A percentile compares a stretch with the other conserved stretches of the same genome.
Conservation (phyloP, 768 basidiomycete species). For the Termitomyces sp. region DNA sequence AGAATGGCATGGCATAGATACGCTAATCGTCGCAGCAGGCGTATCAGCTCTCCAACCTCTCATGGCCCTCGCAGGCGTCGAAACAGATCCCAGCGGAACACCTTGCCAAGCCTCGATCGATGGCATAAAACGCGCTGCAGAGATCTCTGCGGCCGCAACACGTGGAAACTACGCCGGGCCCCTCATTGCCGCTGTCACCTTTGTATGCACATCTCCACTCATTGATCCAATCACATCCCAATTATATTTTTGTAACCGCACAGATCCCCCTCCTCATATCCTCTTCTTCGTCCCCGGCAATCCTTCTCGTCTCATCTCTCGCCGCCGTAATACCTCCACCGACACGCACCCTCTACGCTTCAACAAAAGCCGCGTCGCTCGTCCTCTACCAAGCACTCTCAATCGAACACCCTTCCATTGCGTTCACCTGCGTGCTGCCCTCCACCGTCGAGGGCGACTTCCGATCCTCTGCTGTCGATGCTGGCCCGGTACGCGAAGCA, state of each 20-base stretch:
- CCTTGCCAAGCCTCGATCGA: conserved; percentile 37
- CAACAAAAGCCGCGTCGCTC: conserved; percentile 78
- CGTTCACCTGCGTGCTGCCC: conserved; percentile 59
- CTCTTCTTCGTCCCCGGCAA: conserved; percentile 61
- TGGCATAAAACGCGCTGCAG: conserved; percentile 54
- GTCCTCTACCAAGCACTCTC: conserved; percentile 73
- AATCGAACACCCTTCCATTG: conserved; percentile 70
- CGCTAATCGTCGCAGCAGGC: conserved; percentile 75
- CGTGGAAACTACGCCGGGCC: conserved; percentile 68
- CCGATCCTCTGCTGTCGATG: conserved; percentile 74
- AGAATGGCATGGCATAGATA: conserved; percentile 86
- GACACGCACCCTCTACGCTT: conserved; percentile 76
- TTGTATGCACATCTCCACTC: conserved; percentile 39
- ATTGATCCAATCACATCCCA: background rate
- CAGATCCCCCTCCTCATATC: conserved; percentile 73
- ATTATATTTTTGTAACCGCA: background rate
- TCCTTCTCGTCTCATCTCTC: conserved; percentile 74
- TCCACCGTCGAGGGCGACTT: conserved; percentile 73
- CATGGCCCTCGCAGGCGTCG: conserved; percentile 60
- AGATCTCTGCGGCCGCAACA: conserved; percentile 51
- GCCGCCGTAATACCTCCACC: conserved; percentile 82
- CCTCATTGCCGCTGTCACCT: conserved; percentile 60
- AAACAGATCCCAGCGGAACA: conserved; percentile 24
- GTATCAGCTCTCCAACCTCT: conserved; percentile 78
- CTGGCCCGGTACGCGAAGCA: conserved; percentile 34